Conservation (phyloP, 2,329 filamentous ascomycete genomes). For the Penicillium brasilianum region DNA sequence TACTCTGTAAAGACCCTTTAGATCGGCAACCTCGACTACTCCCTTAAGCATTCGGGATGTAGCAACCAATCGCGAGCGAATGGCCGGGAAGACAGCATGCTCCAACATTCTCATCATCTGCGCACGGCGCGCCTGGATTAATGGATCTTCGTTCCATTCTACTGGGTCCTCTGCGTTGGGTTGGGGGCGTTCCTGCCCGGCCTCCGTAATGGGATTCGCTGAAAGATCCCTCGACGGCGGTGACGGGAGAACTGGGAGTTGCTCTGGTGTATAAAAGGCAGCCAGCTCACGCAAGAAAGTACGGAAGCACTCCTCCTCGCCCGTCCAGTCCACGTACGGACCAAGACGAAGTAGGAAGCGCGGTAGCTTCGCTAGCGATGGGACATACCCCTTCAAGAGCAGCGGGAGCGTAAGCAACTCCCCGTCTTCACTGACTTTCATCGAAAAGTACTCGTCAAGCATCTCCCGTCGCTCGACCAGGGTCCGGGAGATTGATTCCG, state of each 20-base stretch:
- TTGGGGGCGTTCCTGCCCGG: neutral
- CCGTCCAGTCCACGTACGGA: slow-evolving; percentile 83
- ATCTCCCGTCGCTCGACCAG: slow-evolving; percentile 80
- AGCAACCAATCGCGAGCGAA: slow-evolving; percentile 80
- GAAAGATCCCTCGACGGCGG: neutral
- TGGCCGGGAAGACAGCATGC: slow-evolving; percentile 85
- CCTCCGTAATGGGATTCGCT: neutral
- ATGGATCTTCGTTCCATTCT: slow-evolving; percentile 53
- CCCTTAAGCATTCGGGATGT: slow-evolving; percentile 77
- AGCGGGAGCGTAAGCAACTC: slow-evolving; percentile 80
- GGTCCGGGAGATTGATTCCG: slow-evolving; percentile 68
- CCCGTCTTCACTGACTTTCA: slow-evolving; percentile 79
- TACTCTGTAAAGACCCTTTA: slow-evolving; percentile 90
- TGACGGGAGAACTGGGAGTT: slow-evolving; percentile 62
- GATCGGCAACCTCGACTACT: slow-evolving; percentile 83
- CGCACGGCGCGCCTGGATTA: slow-evolving; percentile 59
- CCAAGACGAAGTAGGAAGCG: slow-evolving; percentile 86
- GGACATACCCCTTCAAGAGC: slow-evolving; percentile 85
- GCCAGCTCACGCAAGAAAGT: slow-evolving; percentile 86
- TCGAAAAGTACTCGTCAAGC: slow-evolving; percentile 88
- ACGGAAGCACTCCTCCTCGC: slow-evolving; percentile 84
- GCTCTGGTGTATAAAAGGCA: slow-evolving; percentile 87
- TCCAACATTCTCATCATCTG: slow-evolving; percentile 80
- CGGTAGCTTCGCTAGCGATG: slow-evolving; percentile 83
- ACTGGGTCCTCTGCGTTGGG: slow-evolving; percentile 16